Evolutionary conservation across 2,329 filamentous ascomycete genomes (phyloP), one percentile per base, ranked within the genome.

Genomic region (Aspergillus sp.): DNA sequence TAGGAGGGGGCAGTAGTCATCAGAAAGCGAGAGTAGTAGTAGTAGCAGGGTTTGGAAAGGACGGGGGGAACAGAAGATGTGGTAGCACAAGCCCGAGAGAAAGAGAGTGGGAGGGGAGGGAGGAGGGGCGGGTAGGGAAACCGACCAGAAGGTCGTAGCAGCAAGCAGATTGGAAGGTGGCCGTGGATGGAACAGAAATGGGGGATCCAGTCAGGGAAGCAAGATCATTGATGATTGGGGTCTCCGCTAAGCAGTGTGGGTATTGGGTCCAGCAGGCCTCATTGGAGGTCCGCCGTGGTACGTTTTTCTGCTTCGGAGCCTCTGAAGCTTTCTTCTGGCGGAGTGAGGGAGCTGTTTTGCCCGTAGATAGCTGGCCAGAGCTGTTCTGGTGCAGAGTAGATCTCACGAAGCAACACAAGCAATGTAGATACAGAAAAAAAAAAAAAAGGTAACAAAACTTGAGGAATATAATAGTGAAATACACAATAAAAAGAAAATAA

Each of bases 41-140:
- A 48, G 54, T 8, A 30, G 27, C 19, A 15, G 30, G 1, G 49
- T 13, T 10, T 13, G 19, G 48, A n/a, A 25, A 57, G 36, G 25
- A 36, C 11, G 15, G 23, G 32, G 42, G 19, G 21, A 8, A 13
- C 38, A 42, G 13, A 23, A 15, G 21, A 44, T 44, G 44, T 49
- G 54, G 47, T 21, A 60, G 59, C 54, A 50, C 47, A 58, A 36
- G 32, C 32, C 11, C 11, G 51, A 50, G 39, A 17, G 56, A 62
- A 60, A 57, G 54, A 64, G 42, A 60, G 57, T 63, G 59, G 55
- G 44, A 47, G 59, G 66, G 57, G 62, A 65, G 65, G 62, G 62
- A 65, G 62, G 62, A 65, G 65, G 62, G 62, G 65, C 62, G 64
- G 64, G 65, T 63, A 66, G 65, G 54, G 64, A 64, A 66, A 66